Evolutionary conservation across 805 yeast species (phyloP), one percentile per base, ranked within the genome.

Genomic region (Nakazawaea ernobii): DNA sequence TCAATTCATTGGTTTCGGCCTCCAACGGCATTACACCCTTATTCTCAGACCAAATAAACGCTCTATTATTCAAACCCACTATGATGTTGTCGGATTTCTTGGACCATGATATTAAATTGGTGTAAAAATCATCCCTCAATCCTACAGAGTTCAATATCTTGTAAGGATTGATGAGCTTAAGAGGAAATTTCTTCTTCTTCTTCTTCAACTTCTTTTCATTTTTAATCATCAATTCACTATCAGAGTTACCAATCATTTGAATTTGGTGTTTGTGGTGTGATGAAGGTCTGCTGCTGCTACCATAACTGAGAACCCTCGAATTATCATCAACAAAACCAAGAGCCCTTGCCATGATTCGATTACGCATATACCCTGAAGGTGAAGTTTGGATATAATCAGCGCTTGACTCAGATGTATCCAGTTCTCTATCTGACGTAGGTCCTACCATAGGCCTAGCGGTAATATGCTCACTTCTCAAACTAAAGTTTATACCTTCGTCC

Each of bases 41-140:
- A 8, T 59, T 61, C 41, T 74, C 78, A 10, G 76, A 71, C 94
- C 95, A 88, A 29, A 81, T 57, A 58, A 77, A 85, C 0, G 77
- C 82, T 4, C 73, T 63, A 3, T 68, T 56, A 0, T 79, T 82
- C 30, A 87, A 65, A 0, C 91, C 96, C 1, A 88, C 88, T 0
- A 83, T 82, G 0, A 87, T 66, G 24, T 67, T 68, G 37, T 70
- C 71, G 1, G 78, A 63, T 13, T 54, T 55, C 7, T 58, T 59
- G 0, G 90, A 79, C 95, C 95, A 88, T 5, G 88, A 75, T 0
- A 88, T 74, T 46, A 86, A 67, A 57, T 86, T 86, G 1, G 87
- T 74, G 62, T 88, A 89, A 58, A 82, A 88, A 59, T 89, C 95
- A 60, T 86, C 83, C 51, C 84, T 67, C 45, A 88, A 61, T 2